Evolutionary conservation across 352 stramenopile species (phyloP), one percentile per base, ranked within the genome.

Genomic region (Phytopythium mirpurense): DNA sequence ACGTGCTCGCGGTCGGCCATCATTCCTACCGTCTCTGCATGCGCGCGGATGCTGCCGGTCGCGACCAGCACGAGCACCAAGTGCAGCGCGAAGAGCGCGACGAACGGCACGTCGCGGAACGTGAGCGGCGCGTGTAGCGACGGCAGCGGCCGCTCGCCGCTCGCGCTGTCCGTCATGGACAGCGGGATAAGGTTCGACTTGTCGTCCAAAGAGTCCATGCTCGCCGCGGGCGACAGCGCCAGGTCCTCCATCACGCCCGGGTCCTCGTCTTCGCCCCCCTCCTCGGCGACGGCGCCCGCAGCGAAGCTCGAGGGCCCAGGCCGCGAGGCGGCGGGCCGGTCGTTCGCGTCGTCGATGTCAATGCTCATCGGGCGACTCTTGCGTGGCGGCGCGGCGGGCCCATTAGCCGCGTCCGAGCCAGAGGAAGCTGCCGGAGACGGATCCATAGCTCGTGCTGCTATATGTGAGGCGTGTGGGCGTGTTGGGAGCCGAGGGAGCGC

Each of bases 111-210:
- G 59, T 89, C 78, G 15, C 80, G 75, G 44, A 75, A 85, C 40
- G 77, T 80, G 34, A 83, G 67, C 24, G 78, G 75, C 11, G 65
- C 63, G 32, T 84, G 65, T 19, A 88, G 70, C 51, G 78, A 88
- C 36, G 80, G 78, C 51, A 89, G 61, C 37, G 78, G 78, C 1
- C 80, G 81, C 47, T 65, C 54, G 44, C 76, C 75, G 29, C 63
- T 77, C 45, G 65, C 70, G 37, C 71, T 80, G 68, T 86, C 74
- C 15, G 74, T 87, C 72, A 88, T 85, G 54, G 79, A 75, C 47
- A 86, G 63, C 54, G 78, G 75, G 31, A 89, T 84, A 43, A 90
- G 67, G 26, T 73, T 78, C 41, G 72, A 69, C 15, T 62, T 50
- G 9, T 67, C 65, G 45, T 74, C 56, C 8, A 74, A 51, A 0